Base-by-base conservation (phyloP, 2,329 filamentous ascomycete species). In the Ciborinia camelliae region DNA sequence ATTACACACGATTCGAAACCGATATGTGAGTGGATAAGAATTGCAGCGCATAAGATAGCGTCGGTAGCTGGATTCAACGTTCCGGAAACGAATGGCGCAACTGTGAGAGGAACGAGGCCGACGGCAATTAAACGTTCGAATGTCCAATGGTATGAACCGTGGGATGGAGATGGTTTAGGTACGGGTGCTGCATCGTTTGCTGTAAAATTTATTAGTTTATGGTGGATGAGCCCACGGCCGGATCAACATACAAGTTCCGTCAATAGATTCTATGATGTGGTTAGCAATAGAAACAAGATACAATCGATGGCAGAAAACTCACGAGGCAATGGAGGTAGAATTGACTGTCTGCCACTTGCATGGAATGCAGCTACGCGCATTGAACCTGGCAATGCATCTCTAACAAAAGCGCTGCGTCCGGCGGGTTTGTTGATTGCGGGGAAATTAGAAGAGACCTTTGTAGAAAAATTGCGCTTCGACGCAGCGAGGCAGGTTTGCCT, bases 61-160 rank as follows among this genome's bases (percentile, higher is more conserved):
- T 99, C 95, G 74, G 90, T 85, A 69, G 90, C 82, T 60, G 95
- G 95, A 85, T 97, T 96, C 71, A 98, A 84, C 47, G 91, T 91
- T 75, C 93, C 93, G 67, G 91, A 88, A 67, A 93, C 93, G 79
- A 99, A 99, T 68, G 95, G 95, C 47, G 92, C 89, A 71, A 98
- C 83, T 68, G 90, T 92, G 70, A 99, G 82, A 59, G 95, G 96
- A 68, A 99, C 81, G 68, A 99, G 86, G 64, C 87, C 90, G 65
- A 86, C 89, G 65, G 92, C 89, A 72, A 98, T 81, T 64, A 92
- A 77, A 75, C 91, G 92, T 84, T 99, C 95, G 75, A 97, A 97
- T 67, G 90, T 91, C 95, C 95, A 99, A 85, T 99, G 95, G 83
- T 98, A 99, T 79, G 90, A 96, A 73, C 95, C 95, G 81, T 99